phyloP scores from a whole-genome alignment of 129 eudicot genomes.

The Escallonia rubra region DNA sequence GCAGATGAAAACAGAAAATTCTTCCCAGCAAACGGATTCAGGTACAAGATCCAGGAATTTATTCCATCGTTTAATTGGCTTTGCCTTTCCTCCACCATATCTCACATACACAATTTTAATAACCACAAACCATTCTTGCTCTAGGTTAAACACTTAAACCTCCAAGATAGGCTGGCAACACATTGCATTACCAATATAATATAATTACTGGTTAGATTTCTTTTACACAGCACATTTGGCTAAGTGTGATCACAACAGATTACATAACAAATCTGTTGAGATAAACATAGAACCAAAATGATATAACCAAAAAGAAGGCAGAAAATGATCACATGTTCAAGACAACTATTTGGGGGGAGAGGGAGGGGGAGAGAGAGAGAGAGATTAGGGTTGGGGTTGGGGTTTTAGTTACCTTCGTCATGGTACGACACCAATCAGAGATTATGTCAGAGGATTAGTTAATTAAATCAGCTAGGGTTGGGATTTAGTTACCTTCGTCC shows the following conservation, averaged over 20 bases:
- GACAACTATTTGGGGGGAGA: not conserved
- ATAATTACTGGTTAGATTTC: not conserved
- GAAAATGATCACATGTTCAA: not conserved
- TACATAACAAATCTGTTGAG: too few relatives aligned
- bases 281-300: not conserved
- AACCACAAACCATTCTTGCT: not conserved
- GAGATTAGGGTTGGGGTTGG: not conserved
- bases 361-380: not conserved
- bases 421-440: too few relatives aligned
- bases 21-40: not conserved
- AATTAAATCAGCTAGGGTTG: too few relatives aligned
- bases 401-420: too few relatives aligned
- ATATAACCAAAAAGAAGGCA: not conserved
- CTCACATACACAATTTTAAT: not conserved
- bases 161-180: not conserved
- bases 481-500: slow-evolving; percentile 50
- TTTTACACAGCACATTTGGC: not conserved
- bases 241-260: too few relatives aligned
- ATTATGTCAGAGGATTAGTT: too few relatives aligned
- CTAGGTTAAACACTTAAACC: not conserved
- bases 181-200: not conserved
- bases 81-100: too few relatives aligned
- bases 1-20: too few relatives aligned
- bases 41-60: not conserved
- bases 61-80: too few relatives aligned